phyloP scores from a whole-genome alignment of 148 eudicot genomes.

The Nepenthes gracilis region DNA sequence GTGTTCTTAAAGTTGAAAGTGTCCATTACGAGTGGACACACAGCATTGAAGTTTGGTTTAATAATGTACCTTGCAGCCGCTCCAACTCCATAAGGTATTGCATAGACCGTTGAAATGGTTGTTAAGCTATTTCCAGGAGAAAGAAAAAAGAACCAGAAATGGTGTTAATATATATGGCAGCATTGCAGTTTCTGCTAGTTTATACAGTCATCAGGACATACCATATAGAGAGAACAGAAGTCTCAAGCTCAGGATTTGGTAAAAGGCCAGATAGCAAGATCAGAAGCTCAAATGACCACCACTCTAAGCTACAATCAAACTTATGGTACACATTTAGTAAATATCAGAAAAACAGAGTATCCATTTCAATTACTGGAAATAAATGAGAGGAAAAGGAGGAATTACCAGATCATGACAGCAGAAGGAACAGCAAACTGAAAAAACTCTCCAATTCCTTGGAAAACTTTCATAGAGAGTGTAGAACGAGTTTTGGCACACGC shows the following conservation, averaged over 20 bases:
- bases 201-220: not conserved
- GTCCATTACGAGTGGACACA: too few relatives aligned
- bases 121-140: constrained; percentile 4
- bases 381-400: not conserved
- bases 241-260: constrained; percentile 10
- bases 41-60: too few relatives aligned
- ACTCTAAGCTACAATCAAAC: constrained; percentile 19
- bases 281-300: constrained; percentile 28
- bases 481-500: constrained; percentile 15
- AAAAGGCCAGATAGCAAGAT: constrained; percentile 20
- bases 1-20: too few relatives aligned
- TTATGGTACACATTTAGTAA: not conserved
- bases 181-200: not conserved
- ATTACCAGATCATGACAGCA: not conserved
- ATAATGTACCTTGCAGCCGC: not conserved
- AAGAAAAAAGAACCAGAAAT: not conserved
- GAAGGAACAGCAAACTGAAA: constrained; percentile 19
- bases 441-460: constrained; percentile 13
- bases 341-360: too few relatives aligned
- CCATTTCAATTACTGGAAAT: not conserved
- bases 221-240: constrained; percentile 11
- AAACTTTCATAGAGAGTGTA: constrained; percentile 10
- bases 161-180: not conserved
- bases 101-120: constrained; percentile 10
- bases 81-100: constrained; percentile 11